Conservation (phyloP, 495 filamentous ascomycete species). For the Alectoria sarmentosa region DNA sequence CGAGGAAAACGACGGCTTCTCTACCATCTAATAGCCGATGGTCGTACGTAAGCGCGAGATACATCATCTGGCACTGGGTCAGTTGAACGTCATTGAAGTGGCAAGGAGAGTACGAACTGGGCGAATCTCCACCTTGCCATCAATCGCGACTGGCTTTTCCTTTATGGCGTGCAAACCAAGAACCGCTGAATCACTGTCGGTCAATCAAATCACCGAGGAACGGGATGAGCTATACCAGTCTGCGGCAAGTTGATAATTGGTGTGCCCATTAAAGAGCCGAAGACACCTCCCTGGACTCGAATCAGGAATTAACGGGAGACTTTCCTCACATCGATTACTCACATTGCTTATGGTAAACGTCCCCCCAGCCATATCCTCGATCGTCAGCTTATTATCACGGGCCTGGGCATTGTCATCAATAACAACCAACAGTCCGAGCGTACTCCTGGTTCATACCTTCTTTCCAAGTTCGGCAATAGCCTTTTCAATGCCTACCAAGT, state of each 20-base stretch:
- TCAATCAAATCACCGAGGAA: slow-evolving; percentile 1
- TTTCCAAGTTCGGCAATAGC: slow-evolving; percentile 89
- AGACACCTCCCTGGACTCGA: slow-evolving; percentile 52
- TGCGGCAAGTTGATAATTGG: slow-evolving; percentile 99
- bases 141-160: slow-evolving; percentile 80
- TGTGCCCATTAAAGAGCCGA: slow-evolving; percentile 86
- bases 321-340: slow-evolving; percentile 24
- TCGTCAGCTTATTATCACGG: slow-evolving; percentile 92
- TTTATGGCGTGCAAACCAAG: slow-evolving; percentile 98
- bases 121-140: slow-evolving; percentile 88
- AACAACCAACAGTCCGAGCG: neutral
- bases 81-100: neutral
- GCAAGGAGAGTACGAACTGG: slow-evolving; percentile 48
- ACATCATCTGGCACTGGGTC: slow-evolving; percentile 74
- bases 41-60: slow-evolving; percentile 93
- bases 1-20: slow-evolving; percentile 93
- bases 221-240: slow-evolving; percentile 46
- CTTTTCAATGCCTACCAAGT: slow-evolving; percentile 84
- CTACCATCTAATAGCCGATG: slow-evolving; percentile 91
- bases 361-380: slow-evolving; percentile 98
- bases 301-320: slow-evolving; percentile 25
- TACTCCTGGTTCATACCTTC: slow-evolving; percentile 51
- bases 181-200: slow-evolving; percentile 52
- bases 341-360: slow-evolving; percentile 99
- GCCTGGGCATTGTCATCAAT: slow-evolving; percentile 46